These are phyloP conservation scores for Trypanosoma cruzi DNA, from an alignment of 208 protist genomes.

Conservation along the genomic window DNA sequence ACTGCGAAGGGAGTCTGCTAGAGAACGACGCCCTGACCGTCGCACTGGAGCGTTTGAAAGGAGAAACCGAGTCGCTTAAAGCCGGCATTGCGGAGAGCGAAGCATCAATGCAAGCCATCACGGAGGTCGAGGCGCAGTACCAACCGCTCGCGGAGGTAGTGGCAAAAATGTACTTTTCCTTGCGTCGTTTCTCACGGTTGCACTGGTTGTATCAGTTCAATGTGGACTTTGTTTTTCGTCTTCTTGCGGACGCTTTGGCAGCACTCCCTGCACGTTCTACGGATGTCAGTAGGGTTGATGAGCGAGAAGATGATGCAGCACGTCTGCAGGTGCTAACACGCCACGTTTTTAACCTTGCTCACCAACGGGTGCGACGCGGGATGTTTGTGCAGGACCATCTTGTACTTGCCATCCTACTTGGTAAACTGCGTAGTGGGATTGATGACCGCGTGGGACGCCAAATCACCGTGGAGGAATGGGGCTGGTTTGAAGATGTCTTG, in stretches of 20 bases:
- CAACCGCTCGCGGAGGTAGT: constrained; percentile 91
- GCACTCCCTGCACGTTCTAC: constrained; percentile 37
- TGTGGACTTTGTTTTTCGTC: constrained; percentile 94
- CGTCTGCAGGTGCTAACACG: constrained; percentile 46
- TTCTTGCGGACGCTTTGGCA: constrained; percentile 88
- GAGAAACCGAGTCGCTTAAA: constrained; percentile 89
- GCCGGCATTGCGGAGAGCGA: constrained; percentile 93
- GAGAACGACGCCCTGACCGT: constrained; percentile 97
- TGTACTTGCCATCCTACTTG: constrained; percentile 93
- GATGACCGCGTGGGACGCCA: constrained; percentile 22
- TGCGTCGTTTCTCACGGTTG: constrained; percentile 93
- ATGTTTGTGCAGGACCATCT: constrained; percentile 96
- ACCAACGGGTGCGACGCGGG: constrained; percentile 82
- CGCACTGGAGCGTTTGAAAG: constrained; percentile 95
- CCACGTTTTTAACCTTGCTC: constrained; percentile 72
- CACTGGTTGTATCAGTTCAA: constrained; percentile 98
- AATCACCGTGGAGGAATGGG: constrained; percentile 76
- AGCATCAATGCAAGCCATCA: constrained; percentile 90
- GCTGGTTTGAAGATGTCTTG: constrained; percentile 43
- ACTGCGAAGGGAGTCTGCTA: constrained; percentile 96
- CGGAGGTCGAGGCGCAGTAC: constrained; percentile 87
- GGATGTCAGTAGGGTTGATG: constrained; percentile 1
- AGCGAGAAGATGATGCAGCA: constrained; percentile 31
- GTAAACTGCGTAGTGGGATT: constrained; percentile 89
- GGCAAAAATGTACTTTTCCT: constrained; percentile 95